Conservation (phyloP, 2,329 filamentous ascomycete species). For the Diplocarpon mali region DNA sequence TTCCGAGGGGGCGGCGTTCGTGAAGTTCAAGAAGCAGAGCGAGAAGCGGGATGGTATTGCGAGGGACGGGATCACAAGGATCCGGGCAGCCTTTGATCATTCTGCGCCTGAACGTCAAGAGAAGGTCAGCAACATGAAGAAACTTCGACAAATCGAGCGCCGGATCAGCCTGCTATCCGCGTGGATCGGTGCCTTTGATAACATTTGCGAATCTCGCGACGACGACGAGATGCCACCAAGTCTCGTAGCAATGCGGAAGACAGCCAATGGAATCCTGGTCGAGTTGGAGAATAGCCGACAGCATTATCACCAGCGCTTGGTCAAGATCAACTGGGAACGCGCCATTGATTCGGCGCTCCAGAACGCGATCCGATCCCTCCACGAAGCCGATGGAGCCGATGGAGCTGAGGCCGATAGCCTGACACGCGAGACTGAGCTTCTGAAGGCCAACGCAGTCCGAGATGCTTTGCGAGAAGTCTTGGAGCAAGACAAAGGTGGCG, state of each 20-base stretch:
- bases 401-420: conserved; percentile 60
- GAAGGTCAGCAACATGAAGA: conserved; percentile 68
- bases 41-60: conserved; percentile 71
- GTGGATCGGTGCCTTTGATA: conserved; percentile 89
- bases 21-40: conserved; percentile 82
- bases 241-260: conserved; percentile 69
- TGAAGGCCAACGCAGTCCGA: conserved; percentile 72
- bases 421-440: conserved; percentile 70
- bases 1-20: conserved; percentile 67
- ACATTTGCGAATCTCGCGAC: conserved; percentile 61
- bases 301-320: conserved; percentile 76
- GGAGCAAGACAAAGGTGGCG: conserved; percentile 74
- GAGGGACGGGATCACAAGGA: conserved; percentile 67
- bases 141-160: conserved; percentile 69
- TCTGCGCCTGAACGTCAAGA: conserved; percentile 68
- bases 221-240: conserved; percentile 60
- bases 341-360: conserved; percentile 79
- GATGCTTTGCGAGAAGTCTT: conserved; percentile 68
- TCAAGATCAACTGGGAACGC: conserved; percentile 77
- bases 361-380: conserved; percentile 70
- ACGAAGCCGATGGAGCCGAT: conserved; percentile 56
- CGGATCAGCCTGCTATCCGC: conserved; percentile 77
- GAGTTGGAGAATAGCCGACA: conserved; percentile 86
- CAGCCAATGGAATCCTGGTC: conserved; percentile 74
- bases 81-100: conserved; percentile 77